Evolutionary conservation across 805 yeast species (phyloP).

Genomic region (Zygosaccharomyces rouxii): DNA sequence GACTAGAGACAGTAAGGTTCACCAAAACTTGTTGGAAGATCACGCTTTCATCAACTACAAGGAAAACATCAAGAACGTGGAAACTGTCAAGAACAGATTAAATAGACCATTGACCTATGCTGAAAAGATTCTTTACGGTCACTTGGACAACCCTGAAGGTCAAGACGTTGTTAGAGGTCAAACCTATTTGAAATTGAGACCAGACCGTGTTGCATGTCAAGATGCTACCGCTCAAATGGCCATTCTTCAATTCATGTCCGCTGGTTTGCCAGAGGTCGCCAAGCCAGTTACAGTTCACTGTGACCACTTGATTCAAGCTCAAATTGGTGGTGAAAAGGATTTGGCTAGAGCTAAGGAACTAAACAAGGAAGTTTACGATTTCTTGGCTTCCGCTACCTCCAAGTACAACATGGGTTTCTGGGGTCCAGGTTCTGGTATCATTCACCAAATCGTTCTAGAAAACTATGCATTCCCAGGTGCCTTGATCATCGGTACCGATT

Average conservation of each 20-base stretch:
- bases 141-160: slow-evolving; percentile 87
- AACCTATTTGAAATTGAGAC: slow-evolving; percentile 88
- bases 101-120: slow-evolving; percentile 91
- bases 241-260: slow-evolving; percentile 91
- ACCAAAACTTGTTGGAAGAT: slow-evolving; percentile 75
- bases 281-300: slow-evolving; percentile 96
- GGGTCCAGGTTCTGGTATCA: slow-evolving; percentile 98
- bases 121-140: slow-evolving; percentile 92
- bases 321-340: slow-evolving; percentile 83
- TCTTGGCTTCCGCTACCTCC: slow-evolving; percentile 83
- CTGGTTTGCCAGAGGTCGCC: slow-evolving; percentile 85
- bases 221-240: slow-evolving; percentile 99
- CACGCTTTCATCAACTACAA: slow-evolving; percentile 88
- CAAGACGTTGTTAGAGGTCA: slow-evolving; percentile 83
- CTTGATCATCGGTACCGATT: slow-evolving; percentile 92
- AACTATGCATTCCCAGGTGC: slow-evolving; percentile 98
- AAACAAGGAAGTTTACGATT: slow-evolving; percentile 92
- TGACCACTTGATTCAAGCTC: slow-evolving; percentile 96
- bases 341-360: slow-evolving; percentile 79
- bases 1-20: slow-evolving; percentile 67
- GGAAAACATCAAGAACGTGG: slow-evolving; percentile 81
- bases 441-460: slow-evolving; percentile 94
- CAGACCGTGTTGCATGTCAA: slow-evolving; percentile 98
- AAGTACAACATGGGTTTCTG: slow-evolving; percentile 97
- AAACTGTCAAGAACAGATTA: slow-evolving; percentile 76